phyloP scores from a whole-genome alignment of 1,139 yeast genomes.

The Sugiyamaella paludigena region DNA sequence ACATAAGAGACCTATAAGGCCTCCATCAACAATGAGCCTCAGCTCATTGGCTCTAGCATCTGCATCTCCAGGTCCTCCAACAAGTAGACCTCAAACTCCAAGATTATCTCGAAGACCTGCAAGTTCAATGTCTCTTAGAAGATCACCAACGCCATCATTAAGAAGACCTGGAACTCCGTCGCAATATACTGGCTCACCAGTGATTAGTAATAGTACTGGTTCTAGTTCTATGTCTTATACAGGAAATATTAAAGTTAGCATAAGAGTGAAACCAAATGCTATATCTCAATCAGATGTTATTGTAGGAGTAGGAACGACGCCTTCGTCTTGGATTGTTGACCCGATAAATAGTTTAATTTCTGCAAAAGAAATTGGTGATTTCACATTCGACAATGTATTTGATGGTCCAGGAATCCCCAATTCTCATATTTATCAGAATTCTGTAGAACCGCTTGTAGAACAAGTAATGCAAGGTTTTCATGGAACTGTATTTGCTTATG shows the following conservation, averaged over 20 bases:
- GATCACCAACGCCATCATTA: constrained; percentile 32
- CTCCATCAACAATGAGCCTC: constrained; percentile 6
- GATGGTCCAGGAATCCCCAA: constrained; percentile 46
- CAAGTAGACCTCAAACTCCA: constrained; percentile 32
- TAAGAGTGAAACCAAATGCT: constrained; percentile 36
- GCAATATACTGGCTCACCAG: constrained; percentile 1
- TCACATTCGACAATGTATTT: constrained; percentile 76
- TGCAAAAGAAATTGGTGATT: constrained; percentile 43
- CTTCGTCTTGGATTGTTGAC: constrained; percentile 14
- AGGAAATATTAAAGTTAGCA: constrained; percentile 40
- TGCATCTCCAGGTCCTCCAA: constrained; percentile 6
- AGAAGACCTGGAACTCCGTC: constrained; percentile 18
- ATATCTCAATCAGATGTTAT: constrained; percentile 1
- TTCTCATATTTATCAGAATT: constrained; percentile 55
- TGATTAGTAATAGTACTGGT: neutral
- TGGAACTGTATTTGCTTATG: constrained; percentile 83
- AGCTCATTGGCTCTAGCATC: neutral
- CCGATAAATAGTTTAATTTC: constrained; percentile 20
- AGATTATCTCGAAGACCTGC: constrained; percentile 30
- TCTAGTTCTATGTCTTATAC: constrained; percentile 21
- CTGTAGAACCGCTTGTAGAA: constrained; percentile 61
- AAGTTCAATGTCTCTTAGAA: constrained; percentile 28
- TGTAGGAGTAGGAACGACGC: neutral
- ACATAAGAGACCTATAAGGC: constrained; percentile 8
- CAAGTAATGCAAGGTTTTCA: constrained; percentile 77